These are phyloP conservation scores for Suzukiozyma palmioleophila DNA, from an alignment of 1,139 yeast genomes.

Conservation along the genomic window DNA sequence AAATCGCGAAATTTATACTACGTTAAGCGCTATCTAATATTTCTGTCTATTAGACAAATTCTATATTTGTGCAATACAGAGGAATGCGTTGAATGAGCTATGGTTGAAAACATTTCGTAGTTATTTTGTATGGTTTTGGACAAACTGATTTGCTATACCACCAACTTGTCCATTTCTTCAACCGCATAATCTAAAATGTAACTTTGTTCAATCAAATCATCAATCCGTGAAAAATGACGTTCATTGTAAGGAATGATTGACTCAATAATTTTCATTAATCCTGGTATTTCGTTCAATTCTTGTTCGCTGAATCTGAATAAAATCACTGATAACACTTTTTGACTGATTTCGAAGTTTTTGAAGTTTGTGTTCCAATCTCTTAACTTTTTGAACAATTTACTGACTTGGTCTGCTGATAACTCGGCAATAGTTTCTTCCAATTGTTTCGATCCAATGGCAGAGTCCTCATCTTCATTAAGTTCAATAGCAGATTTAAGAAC, in stretches of 20 bases:
- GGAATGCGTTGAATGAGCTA: not conserved
- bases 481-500: conserved; percentile 57
- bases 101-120: too few relatives aligned
- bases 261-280: conserved; percentile 65
- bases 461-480: conserved; percentile 39
- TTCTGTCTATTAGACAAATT: too few relatives aligned
- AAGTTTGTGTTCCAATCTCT: conserved; percentile 96
- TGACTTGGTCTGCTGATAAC: conserved; percentile 57
- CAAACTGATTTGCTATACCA: conserved; percentile 6
- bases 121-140: too few relatives aligned
- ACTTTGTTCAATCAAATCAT: conserved; percentile 78
- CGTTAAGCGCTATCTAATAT: too few relatives aligned
- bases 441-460: conserved; percentile 55
- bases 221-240: conserved; percentile 75
- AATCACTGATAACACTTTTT: conserved; percentile 64
- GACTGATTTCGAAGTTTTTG: conserved; percentile 75
- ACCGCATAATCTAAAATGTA: conserved; percentile 81
- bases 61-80: not conserved
- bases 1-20: conserved; percentile 1
- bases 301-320: conserved; percentile 52
- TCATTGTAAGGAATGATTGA: conserved; percentile 80
- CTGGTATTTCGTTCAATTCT: conserved; percentile 59
- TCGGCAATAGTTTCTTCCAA: conserved; percentile 62
- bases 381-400: conserved; percentile 61
- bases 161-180: conserved; percentile 60